phyloP scores from a whole-genome alignment of 306 rosid species.

The Rosa lucieae region DNA sequence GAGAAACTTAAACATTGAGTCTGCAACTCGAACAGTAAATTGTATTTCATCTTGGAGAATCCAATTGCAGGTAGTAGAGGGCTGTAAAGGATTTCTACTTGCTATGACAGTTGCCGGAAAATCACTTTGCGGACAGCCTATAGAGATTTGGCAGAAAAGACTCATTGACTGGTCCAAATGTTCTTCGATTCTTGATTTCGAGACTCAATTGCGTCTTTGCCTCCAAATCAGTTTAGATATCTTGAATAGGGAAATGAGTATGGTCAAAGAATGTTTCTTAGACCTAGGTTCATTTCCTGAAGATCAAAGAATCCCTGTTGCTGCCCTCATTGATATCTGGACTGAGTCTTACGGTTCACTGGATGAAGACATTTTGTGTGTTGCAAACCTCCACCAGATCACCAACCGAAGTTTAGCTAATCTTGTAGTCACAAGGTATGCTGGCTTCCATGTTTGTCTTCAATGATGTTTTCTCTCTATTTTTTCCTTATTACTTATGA shows the following conservation, averaged over 20 bases:
- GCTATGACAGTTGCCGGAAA: constrained; percentile 40
- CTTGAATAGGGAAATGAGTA: constrained; percentile 9
- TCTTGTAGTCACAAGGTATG: constrained; percentile 52
- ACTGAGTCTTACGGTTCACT: constrained; percentile 32
- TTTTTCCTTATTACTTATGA: constrained; percentile 24
- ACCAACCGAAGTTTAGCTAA: constrained; percentile 30
- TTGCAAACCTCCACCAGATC: constrained; percentile 36
- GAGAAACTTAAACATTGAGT: neutral
- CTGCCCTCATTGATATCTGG: constrained; percentile 62
- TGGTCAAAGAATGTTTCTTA: constrained; percentile 44
- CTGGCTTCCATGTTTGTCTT: neutral
- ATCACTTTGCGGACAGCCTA: constrained; percentile 28
- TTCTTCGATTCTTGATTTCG: constrained; percentile 28
- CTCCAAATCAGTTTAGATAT: constrained; percentile 45
- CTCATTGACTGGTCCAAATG: constrained; percentile 24
- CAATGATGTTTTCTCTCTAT: neutral
- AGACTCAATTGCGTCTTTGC: constrained; percentile 16
- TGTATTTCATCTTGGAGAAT: neutral
- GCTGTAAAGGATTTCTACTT: constrained; percentile 45
- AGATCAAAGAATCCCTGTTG: constrained; percentile 51
- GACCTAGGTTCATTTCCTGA: constrained; percentile 64
- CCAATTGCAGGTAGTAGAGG: constrained; percentile 47
- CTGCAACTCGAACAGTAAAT: neutral
- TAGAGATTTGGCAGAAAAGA: constrained; percentile 25
- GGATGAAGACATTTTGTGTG: constrained; percentile 31